A percentile compares a stretch with the other conserved stretches of the same genome.
Evolutionary conservation across 2,329 filamentous ascomycete genomes (phyloP).

Genomic region (Leptographium lundbergii): DNA sequence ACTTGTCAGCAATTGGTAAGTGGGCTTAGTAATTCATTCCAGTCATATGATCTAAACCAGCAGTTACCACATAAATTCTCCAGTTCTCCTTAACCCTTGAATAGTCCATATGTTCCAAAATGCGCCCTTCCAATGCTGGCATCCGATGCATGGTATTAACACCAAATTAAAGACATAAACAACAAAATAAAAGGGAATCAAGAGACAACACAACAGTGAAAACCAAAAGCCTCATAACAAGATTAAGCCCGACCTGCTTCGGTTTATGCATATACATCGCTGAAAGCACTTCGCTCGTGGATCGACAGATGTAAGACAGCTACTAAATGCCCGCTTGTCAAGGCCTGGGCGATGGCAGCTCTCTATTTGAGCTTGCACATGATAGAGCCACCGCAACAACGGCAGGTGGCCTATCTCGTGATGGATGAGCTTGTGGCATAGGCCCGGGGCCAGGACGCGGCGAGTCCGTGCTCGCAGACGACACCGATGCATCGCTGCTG

Average conservation of each 20-base stretch:
- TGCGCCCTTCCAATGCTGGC: neutral
- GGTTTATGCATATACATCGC: neutral
- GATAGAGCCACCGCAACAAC: slow-evolving; percentile 4
- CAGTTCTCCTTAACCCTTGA: neutral
- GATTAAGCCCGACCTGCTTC: neutral
- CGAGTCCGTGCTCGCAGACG: neutral
- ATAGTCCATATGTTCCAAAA: neutral
- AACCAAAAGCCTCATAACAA: neutral
- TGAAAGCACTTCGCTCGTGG: neutral
- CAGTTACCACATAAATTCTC: neutral
- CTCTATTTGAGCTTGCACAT: neutral
- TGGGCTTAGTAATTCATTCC: too few relatives aligned
- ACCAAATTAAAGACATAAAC: neutral
- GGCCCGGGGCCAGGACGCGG: neutral
- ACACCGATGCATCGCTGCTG: slow-evolving; percentile 2
- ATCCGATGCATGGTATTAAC: neutral
- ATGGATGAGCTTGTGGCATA: neutral
- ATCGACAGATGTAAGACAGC: neutral
- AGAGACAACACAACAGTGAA: neutral
- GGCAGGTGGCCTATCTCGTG: slow-evolving; percentile 1
- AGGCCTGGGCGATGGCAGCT: neutral
- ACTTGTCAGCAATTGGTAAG: too few relatives aligned
- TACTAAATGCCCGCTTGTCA: too few relatives aligned
- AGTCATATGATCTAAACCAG: too few relatives aligned
- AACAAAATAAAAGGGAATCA: neutral